A percentile compares a stretch with the other conserved stretches of the same genome.
These are phyloP conservation scores for Yarrowia porcina DNA, from an alignment of 805 yeast species.

Conservation along the genomic window DNA sequence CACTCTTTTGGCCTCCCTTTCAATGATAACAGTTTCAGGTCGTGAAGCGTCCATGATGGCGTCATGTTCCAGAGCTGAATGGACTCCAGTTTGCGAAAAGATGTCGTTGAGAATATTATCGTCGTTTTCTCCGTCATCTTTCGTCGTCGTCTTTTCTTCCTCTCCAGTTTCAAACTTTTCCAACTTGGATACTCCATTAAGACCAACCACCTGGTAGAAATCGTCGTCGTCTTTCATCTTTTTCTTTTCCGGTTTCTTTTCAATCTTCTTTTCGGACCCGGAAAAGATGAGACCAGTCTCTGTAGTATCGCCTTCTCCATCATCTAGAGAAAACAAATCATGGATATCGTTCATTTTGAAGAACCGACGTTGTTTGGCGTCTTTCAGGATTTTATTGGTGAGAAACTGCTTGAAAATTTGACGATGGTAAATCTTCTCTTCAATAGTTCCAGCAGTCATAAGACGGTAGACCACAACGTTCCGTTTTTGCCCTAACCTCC, in stretches of 20 bases:
- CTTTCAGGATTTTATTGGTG: constrained; percentile 89
- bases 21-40: constrained; percentile 54
- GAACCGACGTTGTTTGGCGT: constrained; percentile 89
- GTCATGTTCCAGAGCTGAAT: constrained; percentile 75
- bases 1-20: constrained; percentile 58
- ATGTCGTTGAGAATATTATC: constrained; percentile 61
- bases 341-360: constrained; percentile 90
- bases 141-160: constrained; percentile 33
- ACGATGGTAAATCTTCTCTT: constrained; percentile 93
- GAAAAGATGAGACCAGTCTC: constrained; percentile 5
- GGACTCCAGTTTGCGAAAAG: constrained; percentile 67
- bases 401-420: constrained; percentile 94
- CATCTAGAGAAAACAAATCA: constrained; percentile 76
- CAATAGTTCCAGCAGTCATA: constrained; percentile 93
- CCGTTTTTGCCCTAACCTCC: constrained; percentile 93
- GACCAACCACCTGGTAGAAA: constrained; percentile 56
- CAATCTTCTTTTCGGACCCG: constrained; percentile 38
- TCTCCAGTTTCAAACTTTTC: constrained; percentile 56
- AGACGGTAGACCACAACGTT: constrained; percentile 88
- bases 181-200: constrained; percentile 70
- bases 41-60: constrained; percentile 57
- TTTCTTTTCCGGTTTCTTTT: constrained; percentile 27
- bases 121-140: background rate
- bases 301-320: constrained; percentile 43
- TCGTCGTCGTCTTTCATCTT: constrained; percentile 56